Evolutionary conservation across 345 rosid genomes (phyloP).

Genomic region (Excoecaria agallocha): DNA sequence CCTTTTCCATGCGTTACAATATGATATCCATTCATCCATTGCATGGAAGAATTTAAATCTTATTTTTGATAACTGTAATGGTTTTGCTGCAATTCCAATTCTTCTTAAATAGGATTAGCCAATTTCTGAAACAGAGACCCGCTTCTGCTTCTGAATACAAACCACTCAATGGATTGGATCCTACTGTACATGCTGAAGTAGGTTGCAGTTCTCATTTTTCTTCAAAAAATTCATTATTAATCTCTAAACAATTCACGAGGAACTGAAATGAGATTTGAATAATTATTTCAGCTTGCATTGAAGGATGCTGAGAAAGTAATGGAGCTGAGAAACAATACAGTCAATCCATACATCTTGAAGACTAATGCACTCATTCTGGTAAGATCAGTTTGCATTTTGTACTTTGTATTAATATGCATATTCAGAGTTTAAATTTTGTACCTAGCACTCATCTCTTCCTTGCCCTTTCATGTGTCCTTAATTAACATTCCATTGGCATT

Average conservation of each 20-base stretch:
- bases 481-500: slow-evolving; percentile 11
- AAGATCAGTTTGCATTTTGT: slow-evolving; percentile 19
- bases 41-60: background rate
- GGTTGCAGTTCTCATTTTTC: slow-evolving; percentile 19
- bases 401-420: background rate
- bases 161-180: slow-evolving; percentile 85
- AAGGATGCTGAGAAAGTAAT: slow-evolving; percentile 90
- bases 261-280: slow-evolving; percentile 9
- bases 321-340: slow-evolving; percentile 48
- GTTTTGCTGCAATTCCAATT: slow-evolving; percentile 23
- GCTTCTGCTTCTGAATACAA: slow-evolving; percentile 66
- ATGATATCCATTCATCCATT: slow-evolving; percentile 12
- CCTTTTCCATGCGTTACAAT: slow-evolving; percentile 4
- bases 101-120: slow-evolving; percentile 58
- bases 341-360: slow-evolving; percentile 55
- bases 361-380: slow-evolving; percentile 79
- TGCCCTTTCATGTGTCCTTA: background rate
- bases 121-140: slow-evolving; percentile 64
- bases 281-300: slow-evolving; percentile 67
- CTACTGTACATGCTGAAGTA: slow-evolving; percentile 93
- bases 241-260: slow-evolving; percentile 12
- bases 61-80: slow-evolving; percentile 10
- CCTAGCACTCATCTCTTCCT: slow-evolving; percentile 5
- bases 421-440: background rate
- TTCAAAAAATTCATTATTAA: background rate